Evolutionary conservation across 768 basidiomycete genomes (phyloP).

Genomic region (Piloderma croceum): DNA sequence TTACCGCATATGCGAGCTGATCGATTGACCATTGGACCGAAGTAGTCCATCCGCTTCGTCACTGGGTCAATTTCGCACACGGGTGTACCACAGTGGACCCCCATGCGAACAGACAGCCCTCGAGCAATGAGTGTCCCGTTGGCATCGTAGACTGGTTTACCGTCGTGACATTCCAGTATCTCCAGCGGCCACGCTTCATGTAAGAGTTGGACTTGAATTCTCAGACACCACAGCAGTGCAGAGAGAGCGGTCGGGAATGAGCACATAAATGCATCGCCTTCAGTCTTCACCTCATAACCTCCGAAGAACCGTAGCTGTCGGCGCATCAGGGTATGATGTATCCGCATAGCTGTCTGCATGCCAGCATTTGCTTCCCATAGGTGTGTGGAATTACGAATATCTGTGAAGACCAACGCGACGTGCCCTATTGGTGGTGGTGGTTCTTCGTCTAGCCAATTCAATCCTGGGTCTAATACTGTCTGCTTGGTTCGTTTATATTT

Average conservation of each 20-base stretch:
- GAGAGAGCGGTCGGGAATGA: conserved; percentile 87
- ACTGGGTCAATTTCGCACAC: conserved; percentile 88
- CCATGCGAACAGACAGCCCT: conserved; percentile 94
- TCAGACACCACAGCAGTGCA: conserved; percentile 87
- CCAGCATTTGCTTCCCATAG: conserved; percentile 95
- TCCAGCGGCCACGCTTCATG: conserved; percentile 87
- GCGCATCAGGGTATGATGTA: conserved; percentile 85
- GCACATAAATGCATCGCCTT: conserved; percentile 99
- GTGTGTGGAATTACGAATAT: conserved; percentile 94
- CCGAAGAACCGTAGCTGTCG: conserved; percentile 84
- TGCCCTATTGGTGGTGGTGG: conserved; percentile 82
- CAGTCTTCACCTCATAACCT: conserved; percentile 98
- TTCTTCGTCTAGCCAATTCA: conserved; percentile 68
- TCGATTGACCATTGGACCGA: conserved; percentile 94
- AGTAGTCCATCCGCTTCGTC: conserved; percentile 96
- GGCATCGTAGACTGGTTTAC: conserved; percentile 67
- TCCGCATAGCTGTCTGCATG: conserved; percentile 88
- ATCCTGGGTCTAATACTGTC: conserved; percentile 40
- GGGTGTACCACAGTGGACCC: conserved; percentile 88
- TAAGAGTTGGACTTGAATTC: conserved; percentile 78
- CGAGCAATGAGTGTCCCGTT: conserved; percentile 68
- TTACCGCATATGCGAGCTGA: conserved; percentile 76
- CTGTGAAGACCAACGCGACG: conserved; percentile 93
- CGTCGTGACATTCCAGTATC: conserved; percentile 89
- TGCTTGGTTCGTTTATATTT: conserved; percentile 22